phyloP scores from a whole-genome alignment of 441 rosid species.

The Kokia cookei region DNA sequence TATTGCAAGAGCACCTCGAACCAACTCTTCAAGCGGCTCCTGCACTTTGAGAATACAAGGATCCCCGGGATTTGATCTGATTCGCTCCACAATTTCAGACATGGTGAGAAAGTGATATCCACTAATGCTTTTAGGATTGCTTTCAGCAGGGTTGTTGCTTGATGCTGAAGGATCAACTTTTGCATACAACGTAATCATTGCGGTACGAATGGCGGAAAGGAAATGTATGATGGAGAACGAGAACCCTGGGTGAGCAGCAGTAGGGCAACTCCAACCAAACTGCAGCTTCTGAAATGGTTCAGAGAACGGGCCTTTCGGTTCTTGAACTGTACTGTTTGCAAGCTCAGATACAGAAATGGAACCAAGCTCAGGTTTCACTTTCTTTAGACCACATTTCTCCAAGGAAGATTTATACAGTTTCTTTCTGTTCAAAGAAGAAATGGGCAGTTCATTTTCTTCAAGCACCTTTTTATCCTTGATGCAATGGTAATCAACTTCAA shows the following conservation, averaged over 20 bases:
- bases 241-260: conserved; percentile 18
- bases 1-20: conserved; percentile 28
- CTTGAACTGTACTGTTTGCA: conserved; percentile 12
- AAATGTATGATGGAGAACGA: conserved; percentile 37
- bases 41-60: conserved; percentile 25
- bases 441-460: conserved; percentile 11
- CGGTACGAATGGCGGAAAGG: conserved; percentile 27
- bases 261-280: conserved; percentile 9
- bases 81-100: conserved; percentile 25
- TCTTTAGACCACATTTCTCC: conserved; percentile 18
- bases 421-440: conserved; percentile 18
- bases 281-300: conserved; percentile 8
- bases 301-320: neutral
- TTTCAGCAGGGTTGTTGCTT: neutral
- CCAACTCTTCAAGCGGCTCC: conserved; percentile 34
- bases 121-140: conserved; percentile 6
- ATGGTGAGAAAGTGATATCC: conserved; percentile 20
- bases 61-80: conserved; percentile 35
- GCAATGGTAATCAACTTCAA: conserved; percentile 3
- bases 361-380: conserved; percentile 14
- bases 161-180: neutral
- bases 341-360: conserved; percentile 8
- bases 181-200: conserved; percentile 19
- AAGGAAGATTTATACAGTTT: conserved; percentile 9
- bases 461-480: conserved; percentile 5